Evolutionary conservation across 768 basidiomycete species (phyloP), one percentile per base, ranked within the genome.

Genomic region (Strobilomyces dryophilus): DNA sequence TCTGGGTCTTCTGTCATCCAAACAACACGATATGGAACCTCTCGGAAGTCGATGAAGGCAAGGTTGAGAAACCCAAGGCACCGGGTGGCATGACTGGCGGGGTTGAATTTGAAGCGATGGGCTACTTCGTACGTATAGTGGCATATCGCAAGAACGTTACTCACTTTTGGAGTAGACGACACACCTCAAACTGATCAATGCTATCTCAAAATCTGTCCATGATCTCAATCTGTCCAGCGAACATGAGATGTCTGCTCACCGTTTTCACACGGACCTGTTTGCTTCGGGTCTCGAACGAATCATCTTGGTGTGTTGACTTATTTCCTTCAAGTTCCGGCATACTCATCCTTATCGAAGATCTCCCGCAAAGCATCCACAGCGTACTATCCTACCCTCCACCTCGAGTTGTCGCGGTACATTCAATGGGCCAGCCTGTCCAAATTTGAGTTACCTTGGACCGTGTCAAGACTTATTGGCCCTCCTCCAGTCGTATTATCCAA

Each of bases 1-100:
- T 91, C 70, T 95, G 93, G 93, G 87, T 97, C 37, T 95, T 98
- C 72, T 98, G 95, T 67, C 97, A 99, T 66, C 88, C 89, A 3
- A 87, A 86, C 66, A 99, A 98, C 61, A 84, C 85, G 0, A 84
- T 98, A 47, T 98, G 95, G 95, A 76, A 84, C 18, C 72, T 97
- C 18, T 69, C 77, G 8, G 88, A 95, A 60, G 87, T 90, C 2
- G 92, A 98, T 65, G 87, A 92, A 65, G 80, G 73, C 2, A 81
- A 82, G 54, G 92, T 92, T 5, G 95, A 97, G 71, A 89, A 85
- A 64, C 93, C 93, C 14, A 79, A 89, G 52, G 95, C 97, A 12
- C 97, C 97, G 3, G 92, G 94, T 6, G 95, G 97, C 15, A 98
- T 98, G 85, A 98, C 97, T 0, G 97, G 95, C 7, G 97, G 97